Percentiles rank a stretch among this genome's conserved stretches.
Conservation (phyloP, 2,329 filamentous ascomycete species). For the Macrophomina tecta region DNA sequence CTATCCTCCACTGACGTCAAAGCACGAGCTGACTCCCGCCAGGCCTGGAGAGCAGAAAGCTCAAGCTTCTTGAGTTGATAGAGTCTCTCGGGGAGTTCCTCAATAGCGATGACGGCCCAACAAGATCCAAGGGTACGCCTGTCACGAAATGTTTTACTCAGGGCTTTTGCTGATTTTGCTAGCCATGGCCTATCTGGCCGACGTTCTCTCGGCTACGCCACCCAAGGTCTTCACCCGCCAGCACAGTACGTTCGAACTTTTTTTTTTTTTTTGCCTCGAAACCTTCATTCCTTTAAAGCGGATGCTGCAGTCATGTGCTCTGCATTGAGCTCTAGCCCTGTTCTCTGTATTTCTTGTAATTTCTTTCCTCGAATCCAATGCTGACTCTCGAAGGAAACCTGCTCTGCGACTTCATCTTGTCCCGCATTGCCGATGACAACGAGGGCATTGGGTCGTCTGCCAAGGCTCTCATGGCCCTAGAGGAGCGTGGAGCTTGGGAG, state of each 20-base stretch:
- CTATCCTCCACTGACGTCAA: conserved; percentile 18
- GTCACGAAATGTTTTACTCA: conserved; percentile 40
- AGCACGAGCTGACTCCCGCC: conserved; percentile 28
- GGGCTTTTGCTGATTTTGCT: conserved; percentile 34
- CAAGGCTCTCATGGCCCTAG: conserved; percentile 63
- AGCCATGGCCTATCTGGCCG: conserved; percentile 58
- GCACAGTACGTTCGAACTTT: conserved; percentile 52
- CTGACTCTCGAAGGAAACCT: conserved; percentile 54
- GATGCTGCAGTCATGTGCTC: too few relatives aligned
- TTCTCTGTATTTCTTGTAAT: background rate
- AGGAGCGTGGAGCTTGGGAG: conserved; percentile 66
- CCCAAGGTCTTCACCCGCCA: conserved; percentile 64
- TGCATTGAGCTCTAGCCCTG: background rate
- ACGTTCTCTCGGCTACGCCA: conserved; percentile 57
- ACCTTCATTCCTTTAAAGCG: background rate
- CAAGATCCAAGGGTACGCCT: conserved; percentile 63
- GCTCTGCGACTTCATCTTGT: conserved; percentile 68
- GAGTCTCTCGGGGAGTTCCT: conserved; percentile 70
- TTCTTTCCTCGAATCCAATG: background rate
- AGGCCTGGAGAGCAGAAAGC: conserved; percentile 66
- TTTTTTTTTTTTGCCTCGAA: too few relatives aligned
- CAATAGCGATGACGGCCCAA: conserved; percentile 67
- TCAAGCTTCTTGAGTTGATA: conserved; percentile 67
- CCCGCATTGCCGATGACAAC: conserved; percentile 64
- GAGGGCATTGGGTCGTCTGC: conserved; percentile 63